Evolutionary conservation across 2,329 filamentous ascomycete genomes (phyloP).

Genomic region (Ascochyta rabiei): DNA sequence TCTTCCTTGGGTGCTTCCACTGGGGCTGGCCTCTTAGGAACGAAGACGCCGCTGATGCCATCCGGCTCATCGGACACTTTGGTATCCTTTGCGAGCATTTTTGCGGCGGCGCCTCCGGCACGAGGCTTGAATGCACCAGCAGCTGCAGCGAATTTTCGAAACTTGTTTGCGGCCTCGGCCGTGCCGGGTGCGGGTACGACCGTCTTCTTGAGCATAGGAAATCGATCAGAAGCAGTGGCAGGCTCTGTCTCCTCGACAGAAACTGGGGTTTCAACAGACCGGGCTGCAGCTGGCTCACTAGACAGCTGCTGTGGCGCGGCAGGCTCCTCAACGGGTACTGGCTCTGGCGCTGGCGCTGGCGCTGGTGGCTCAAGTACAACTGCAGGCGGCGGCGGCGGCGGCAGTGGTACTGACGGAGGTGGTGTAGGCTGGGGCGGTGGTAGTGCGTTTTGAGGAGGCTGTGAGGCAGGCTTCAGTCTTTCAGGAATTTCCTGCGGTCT

Average conservation of each 20-base stretch:
- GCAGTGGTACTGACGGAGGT: conserved; percentile 34
- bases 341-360: conserved; percentile 31
- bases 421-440: conserved; percentile 27
- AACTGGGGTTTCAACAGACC: conserved; percentile 7
- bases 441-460: conserved; percentile 10
- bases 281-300: conserved; percentile 14
- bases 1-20: conserved; percentile 34
- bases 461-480: conserved; percentile 29
- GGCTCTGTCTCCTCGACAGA: conserved; percentile 54
- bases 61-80: conserved; percentile 74
- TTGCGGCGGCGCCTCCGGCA: conserved; percentile 83
- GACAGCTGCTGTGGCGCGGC: conserved; percentile 5
- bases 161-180: conserved; percentile 73
- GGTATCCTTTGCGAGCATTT: conserved; percentile 66
- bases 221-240: conserved; percentile 64
- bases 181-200: conserved; percentile 57
- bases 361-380: conserved; percentile 19
- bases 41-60: conserved; percentile 87
- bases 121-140: conserved; percentile 82
- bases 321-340: conserved; percentile 52
- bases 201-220: conserved; percentile 88
- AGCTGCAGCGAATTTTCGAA: conserved; percentile 77
- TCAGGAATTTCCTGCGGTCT: conserved; percentile 39
- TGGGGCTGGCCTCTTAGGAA: conserved; percentile 60
- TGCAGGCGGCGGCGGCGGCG: conserved; percentile 22